A percentile compares a stretch with the other conserved stretches of the same genome.
Evolutionary conservation across 257 asterid genomes (phyloP).

Genomic region (Nicotiana attenuata): DNA sequence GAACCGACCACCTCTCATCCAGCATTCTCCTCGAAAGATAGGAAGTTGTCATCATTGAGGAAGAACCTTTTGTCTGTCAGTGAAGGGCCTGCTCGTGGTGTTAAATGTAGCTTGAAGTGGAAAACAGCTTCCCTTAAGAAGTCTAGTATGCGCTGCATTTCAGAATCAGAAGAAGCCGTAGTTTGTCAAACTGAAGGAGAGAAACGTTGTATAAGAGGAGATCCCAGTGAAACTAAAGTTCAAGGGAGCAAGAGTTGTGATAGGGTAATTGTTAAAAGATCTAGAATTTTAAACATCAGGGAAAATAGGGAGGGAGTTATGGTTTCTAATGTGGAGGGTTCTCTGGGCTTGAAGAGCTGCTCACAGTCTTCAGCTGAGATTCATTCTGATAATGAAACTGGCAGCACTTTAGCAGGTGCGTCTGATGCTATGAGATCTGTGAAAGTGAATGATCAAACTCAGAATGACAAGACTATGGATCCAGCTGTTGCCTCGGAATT

Average conservation of each 20-base stretch:
- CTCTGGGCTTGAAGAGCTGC: slow-evolving; percentile 20
- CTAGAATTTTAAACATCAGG: slow-evolving; percentile 26
- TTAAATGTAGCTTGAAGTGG: slow-evolving; percentile 31
- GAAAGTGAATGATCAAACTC: slow-evolving; percentile 21
- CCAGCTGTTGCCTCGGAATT: slow-evolving; percentile 25
- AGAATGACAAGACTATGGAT: slow-evolving; percentile 13
- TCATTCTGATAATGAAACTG: slow-evolving; percentile 25
- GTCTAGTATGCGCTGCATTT: slow-evolving; percentile 19
- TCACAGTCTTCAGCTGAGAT: slow-evolving; percentile 23
- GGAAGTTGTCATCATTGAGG: slow-evolving; percentile 48
- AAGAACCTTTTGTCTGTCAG: slow-evolving; percentile 35
- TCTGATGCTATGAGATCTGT: slow-evolving; percentile 24
- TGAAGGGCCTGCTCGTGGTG: slow-evolving; percentile 31
- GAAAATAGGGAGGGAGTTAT: slow-evolving; percentile 27
- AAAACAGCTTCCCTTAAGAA: slow-evolving; percentile 33
- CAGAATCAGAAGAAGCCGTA: slow-evolving; percentile 36
- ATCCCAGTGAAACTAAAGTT: slow-evolving; percentile 15
- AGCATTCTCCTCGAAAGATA: slow-evolving; percentile 31
- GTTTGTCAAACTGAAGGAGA: slow-evolving; percentile 27
- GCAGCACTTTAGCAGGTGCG: slow-evolving; percentile 22
- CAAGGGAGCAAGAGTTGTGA: slow-evolving; percentile 19
- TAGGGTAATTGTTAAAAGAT: slow-evolving; percentile 21
- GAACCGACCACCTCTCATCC: slow-evolving; percentile 20
- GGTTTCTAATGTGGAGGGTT: slow-evolving; percentile 27
- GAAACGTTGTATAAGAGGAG: slow-evolving; percentile 23